Conservation (phyloP, 2,329 filamentous ascomycete species). For the Neonectria neomacrospora region DNA sequence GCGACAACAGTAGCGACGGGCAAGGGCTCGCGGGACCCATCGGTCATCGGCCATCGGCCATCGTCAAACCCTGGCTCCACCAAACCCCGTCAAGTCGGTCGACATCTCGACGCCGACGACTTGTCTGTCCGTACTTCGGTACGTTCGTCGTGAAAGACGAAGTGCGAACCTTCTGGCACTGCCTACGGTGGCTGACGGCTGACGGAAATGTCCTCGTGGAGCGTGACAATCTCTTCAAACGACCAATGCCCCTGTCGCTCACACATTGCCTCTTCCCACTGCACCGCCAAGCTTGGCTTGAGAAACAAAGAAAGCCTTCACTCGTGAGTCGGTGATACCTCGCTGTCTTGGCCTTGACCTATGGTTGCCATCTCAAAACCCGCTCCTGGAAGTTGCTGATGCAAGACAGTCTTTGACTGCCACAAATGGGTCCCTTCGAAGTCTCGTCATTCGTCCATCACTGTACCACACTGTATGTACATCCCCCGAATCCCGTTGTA, state of each 20-base stretch:
- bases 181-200: constrained; percentile 35
- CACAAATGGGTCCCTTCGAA: constrained; percentile 8
- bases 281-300: constrained; percentile 22
- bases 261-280: constrained; percentile 9
- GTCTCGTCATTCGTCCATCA: constrained; percentile 18
- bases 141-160: neutral
- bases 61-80: constrained; percentile 19
- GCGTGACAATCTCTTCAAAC: neutral
- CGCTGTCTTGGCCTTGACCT: constrained; percentile 21
- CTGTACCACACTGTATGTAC: constrained; percentile 40
- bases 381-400: constrained; percentile 20
- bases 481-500: constrained; percentile 38
- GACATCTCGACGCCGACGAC: constrained; percentile 7
- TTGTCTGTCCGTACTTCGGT: neutral
- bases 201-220: constrained; percentile 17
- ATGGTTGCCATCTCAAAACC: constrained; percentile 15
- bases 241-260: constrained; percentile 3
- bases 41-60: neutral
- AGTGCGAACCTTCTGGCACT: neutral
- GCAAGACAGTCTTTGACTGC: constrained; percentile 28
- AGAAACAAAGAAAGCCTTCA: constrained; percentile 25
- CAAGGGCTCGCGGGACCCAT: constrained; percentile 3
- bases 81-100: constrained; percentile 13
- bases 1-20: constrained; percentile 6
- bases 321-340: constrained; percentile 33